Percentiles rank a stretch among this genome's conserved stretches.
Conservation (phyloP, 768 basidiomycete species). For the Coprinopsis sp. region DNA sequence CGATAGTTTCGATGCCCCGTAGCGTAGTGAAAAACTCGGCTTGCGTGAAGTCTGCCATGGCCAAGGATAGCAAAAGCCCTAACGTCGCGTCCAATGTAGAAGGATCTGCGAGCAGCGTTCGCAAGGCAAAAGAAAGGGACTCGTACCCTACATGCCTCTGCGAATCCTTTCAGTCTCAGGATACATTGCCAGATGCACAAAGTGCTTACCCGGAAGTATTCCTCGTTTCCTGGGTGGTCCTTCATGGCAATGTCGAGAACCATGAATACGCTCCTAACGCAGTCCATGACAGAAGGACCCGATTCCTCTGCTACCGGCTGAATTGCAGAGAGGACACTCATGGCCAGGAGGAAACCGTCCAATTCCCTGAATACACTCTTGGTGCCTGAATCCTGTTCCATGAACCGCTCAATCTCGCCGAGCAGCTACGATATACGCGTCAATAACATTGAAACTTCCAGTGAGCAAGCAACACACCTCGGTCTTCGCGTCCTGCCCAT, state of each 20-base stretch:
- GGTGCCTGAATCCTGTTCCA: slow-evolving; percentile 60
- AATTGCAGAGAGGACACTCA: slow-evolving; percentile 66
- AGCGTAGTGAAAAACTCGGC: slow-evolving; percentile 50
- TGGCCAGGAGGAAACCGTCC: slow-evolving; percentile 74
- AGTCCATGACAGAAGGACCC: slow-evolving; percentile 44
- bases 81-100: slow-evolving; percentile 49
- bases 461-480: slow-evolving; percentile 44
- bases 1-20: slow-evolving; percentile 32
- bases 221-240: slow-evolving; percentile 48
- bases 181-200: slow-evolving; percentile 1
- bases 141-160: slow-evolving; percentile 62
- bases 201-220: slow-evolving; percentile 61
- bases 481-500: slow-evolving; percentile 31
- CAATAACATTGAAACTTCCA: not conserved
- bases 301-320: slow-evolving; percentile 34
- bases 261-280: slow-evolving; percentile 55
- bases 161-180: not conserved
- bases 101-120: slow-evolving; percentile 43
- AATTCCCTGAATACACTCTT: slow-evolving; percentile 77
- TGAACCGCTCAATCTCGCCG: slow-evolving; percentile 60
- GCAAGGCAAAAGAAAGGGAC: slow-evolving; percentile 56
- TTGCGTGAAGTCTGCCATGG: slow-evolving; percentile 60
- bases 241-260: slow-evolving; percentile 63
- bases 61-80: slow-evolving; percentile 65
- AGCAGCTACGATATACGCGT: slow-evolving; percentile 44